Percentiles rank a stretch among this genome's conserved stretches.
These are phyloP conservation scores for Sordariomycetes sp. DNA, from an alignment of 2,329 filamentous ascomycete species.

Conservation along the genomic window DNA sequence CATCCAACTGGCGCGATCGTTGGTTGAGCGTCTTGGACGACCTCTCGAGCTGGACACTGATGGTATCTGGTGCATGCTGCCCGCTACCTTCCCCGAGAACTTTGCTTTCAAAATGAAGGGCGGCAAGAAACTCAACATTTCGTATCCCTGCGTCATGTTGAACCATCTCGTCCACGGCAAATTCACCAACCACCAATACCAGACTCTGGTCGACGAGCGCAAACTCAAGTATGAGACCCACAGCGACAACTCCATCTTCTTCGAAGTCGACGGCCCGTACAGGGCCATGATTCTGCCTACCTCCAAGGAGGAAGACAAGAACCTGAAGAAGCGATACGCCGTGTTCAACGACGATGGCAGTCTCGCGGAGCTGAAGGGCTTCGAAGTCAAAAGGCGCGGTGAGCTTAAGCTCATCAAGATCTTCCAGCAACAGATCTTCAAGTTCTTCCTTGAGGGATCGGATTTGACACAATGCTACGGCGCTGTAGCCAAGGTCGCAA, in stretches of 20 bases:
- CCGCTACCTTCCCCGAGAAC: slow-evolving; percentile 92
- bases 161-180: slow-evolving; percentile 92
- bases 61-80: slow-evolving; percentile 99
- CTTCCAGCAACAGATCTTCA: slow-evolving; percentile 98
- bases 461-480: slow-evolving; percentile 83
- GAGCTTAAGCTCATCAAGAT: slow-evolving; percentile 99
- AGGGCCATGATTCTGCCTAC: slow-evolving; percentile 95
- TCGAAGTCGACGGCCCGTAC: slow-evolving; percentile 97
- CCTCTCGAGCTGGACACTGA: slow-evolving; percentile 94
- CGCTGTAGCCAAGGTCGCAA: slow-evolving; percentile 88
- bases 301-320: slow-evolving; percentile 98
- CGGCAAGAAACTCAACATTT: slow-evolving; percentile 93
- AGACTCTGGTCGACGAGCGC: slow-evolving; percentile 70
- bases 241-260: slow-evolving; percentile 98
- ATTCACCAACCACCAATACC: slow-evolving; percentile 97
- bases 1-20: slow-evolving; percentile 88
- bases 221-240: slow-evolving; percentile 91
- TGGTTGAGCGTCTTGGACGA: slow-evolving; percentile 87
- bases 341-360: slow-evolving; percentile 98
- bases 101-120: slow-evolving; percentile 90
- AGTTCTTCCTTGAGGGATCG: slow-evolving; percentile 90
- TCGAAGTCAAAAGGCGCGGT: slow-evolving; percentile 94
- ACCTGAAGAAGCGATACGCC: slow-evolving; percentile 97
- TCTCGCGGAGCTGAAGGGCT: slow-evolving; percentile 91
- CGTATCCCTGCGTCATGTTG: slow-evolving; percentile 97